Evolutionary conservation across 805 yeast species (phyloP).

Genomic region (Scheffersomyces lignosus): DNA sequence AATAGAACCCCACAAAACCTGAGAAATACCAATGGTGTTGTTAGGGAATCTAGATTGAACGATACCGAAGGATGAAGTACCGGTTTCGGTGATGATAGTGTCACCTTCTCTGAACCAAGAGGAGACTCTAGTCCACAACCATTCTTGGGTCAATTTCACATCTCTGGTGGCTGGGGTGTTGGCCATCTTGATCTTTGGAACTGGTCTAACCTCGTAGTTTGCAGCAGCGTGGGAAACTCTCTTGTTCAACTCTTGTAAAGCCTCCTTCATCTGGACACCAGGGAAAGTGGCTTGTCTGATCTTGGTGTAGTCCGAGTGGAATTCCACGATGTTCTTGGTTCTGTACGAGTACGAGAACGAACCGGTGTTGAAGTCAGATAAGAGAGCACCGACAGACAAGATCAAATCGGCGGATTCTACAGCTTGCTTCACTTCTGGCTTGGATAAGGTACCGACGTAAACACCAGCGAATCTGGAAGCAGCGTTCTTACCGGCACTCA

Average conservation of each 20-base stretch:
- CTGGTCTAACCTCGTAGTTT: slow-evolving; percentile 51
- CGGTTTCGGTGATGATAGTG: slow-evolving; percentile 68
- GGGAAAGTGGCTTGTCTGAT: slow-evolving; percentile 69
- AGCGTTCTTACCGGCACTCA: slow-evolving; percentile 24
- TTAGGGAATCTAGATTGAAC: slow-evolving; percentile 65
- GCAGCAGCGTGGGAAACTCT: slow-evolving; percentile 37
- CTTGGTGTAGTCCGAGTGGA: slow-evolving; percentile 76
- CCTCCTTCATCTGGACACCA: slow-evolving; percentile 67
- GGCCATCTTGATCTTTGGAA: slow-evolving; percentile 51
- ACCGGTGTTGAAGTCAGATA: slow-evolving; percentile 90
- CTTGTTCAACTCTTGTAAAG: slow-evolving; percentile 31
- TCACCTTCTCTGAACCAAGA: slow-evolving; percentile 67
- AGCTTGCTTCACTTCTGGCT: slow-evolving; percentile 67
- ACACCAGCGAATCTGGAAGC: slow-evolving; percentile 79
- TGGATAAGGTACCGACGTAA: slow-evolving; percentile 79
- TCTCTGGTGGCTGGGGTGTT: slow-evolving; percentile 42
- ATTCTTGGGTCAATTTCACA: slow-evolving; percentile 52
- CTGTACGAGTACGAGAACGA: slow-evolving; percentile 76
- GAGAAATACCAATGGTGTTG: slow-evolving; percentile 64
- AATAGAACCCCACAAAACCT: slow-evolving; percentile 76
- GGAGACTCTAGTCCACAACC: slow-evolving; percentile 66
- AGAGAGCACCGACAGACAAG: slow-evolving; percentile 75
- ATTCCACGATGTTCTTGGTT: slow-evolving; percentile 73
- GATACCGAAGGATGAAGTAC: slow-evolving; percentile 75
- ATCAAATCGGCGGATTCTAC: slow-evolving; percentile 77